Percentiles rank a stretch among this genome's conserved stretches.
These are phyloP conservation scores for Cynara cardunculus DNA, from an alignment of 129 eudicot species.

Conservation along the genomic window DNA sequence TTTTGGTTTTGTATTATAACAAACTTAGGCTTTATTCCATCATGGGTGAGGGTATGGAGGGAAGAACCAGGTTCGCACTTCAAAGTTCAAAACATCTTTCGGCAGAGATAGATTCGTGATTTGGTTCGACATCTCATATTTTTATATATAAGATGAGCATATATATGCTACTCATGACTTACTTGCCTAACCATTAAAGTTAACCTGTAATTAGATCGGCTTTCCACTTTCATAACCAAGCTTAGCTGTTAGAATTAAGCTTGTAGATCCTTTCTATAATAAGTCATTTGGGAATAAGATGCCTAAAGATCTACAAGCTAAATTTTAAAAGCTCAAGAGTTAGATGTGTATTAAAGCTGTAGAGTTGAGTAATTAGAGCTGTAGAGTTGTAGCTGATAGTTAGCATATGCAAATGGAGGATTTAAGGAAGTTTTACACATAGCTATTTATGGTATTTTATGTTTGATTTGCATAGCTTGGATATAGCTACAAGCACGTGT, in stretches of 20 bases:
- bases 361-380: too few relatives aligned
- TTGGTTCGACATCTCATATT: neutral
- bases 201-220: neutral
- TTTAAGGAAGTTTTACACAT: neutral
- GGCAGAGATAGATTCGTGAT: constrained; percentile 24
- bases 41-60: neutral
- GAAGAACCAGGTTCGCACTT: constrained; percentile 25
- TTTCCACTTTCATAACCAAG: neutral
- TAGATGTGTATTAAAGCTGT: too few relatives aligned
- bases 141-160: neutral
- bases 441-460: neutral
- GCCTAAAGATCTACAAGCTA: too few relatives aligned
- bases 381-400: too few relatives aligned
- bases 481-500: neutral
- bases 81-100: neutral
- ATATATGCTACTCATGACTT: neutral
- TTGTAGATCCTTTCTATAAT: too few relatives aligned
- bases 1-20: neutral
- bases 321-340: too few relatives aligned
- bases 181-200: constrained; percentile 1
- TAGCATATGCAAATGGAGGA: neutral
- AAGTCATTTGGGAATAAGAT: too few relatives aligned
- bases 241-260: neutral
- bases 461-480: neutral
- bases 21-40: constrained; percentile 16